Evolutionary conservation across 768 basidiomycete genomes (phyloP), one percentile per base, ranked within the genome.

Genomic region (Leccinellum rugosiceps): DNA sequence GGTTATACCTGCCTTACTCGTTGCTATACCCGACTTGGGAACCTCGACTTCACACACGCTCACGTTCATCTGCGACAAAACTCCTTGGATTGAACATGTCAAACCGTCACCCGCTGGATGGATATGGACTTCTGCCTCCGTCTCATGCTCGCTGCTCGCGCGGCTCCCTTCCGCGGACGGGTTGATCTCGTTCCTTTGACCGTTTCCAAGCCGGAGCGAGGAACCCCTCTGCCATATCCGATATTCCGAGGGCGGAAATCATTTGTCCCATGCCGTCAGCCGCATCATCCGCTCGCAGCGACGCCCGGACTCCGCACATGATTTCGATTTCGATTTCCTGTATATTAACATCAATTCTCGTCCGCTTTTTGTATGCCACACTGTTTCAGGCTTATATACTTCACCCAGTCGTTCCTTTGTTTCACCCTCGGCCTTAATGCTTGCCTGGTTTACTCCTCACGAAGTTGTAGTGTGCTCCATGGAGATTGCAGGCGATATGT

Each of bases 151-250:
- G n/a, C 43, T 14, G 50, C 30, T 34, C 28, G 53, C 58, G 62
- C 56, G 48, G 52, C 52, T 53, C 66, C 58, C 57, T 55, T 67
- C 65, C 63, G 65, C 65, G 65, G 59, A 65, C 61, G 63, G 66
- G n/a, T 53, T 62, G 58, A 63, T 65, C 55, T 35, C 9, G 38
- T 58, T 58, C 65, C 63, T 53, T 53, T 47, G 6, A 35, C 25
- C 53, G 55, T 55, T 63, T 57, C 55, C 56, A 67, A 62, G 59
- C 44, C 57, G 56, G 56, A 58, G 58, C 15, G 46, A 49, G 58
- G 57, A 54, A 57, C 50, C 32, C 53, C 48, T 41, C 28, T 54
- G 17, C 56, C 53, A 48, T 53, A 56, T 64, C 44, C 31, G 43
- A 54, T 31, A 11, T 52, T 58, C 58, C 50, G 55, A 58, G 34